Evolutionary conservation across 129 eudicot genomes (phyloP), one percentile per base, ranked within the genome.

Genomic region (Chrysanthemum makinoi): DNA sequence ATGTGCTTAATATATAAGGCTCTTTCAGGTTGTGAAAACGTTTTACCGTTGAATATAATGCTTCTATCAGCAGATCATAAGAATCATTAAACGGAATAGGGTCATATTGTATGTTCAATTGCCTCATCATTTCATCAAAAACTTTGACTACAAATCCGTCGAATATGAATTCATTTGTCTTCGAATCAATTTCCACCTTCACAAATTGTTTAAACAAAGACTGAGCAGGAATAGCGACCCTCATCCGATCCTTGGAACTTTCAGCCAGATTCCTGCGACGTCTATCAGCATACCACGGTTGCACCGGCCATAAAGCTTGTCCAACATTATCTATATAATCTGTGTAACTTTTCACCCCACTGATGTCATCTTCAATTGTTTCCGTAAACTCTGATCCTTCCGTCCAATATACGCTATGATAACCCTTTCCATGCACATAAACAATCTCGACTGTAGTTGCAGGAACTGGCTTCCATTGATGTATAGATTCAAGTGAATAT

Each of bases 81-180:
- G 80, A 69, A 44, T 75, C 82, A n/a, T 20, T 0, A 35, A 28
- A 82, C 0, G 84, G 81, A 48, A 43, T 0, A 47, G 14, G 75
- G 0, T 62, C 50, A 62, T 82, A 84, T 16, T 65, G 20, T 26
- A 72, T 20, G 50, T 60, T 39, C 49, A 88, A 48, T 9, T 56
- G 7, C 11, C 2, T 52, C 69, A 69, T 82, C 77, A 73, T 48
- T 68, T 63, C 89, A 1, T 61, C 51, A 22, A 88, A 88, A 16
- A 88, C 87, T 17, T 68, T 39, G 51, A 85, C 73, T 12, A 82
- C 83, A 50, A 80, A 88, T 48, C 95, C 95, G 10, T 57, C 28
- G 68, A 68, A 54, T 4, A 7, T 8, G 18, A 8, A 0, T 19
- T 19, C 55, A 5, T 81, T 54, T 43, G 15, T 57, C 30, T 19